A percentile compares a stretch with the other conserved stretches of the same genome.
Evolutionary conservation across 306 rosid species (phyloP).

Genomic region (Aeschynomene evenia): DNA sequence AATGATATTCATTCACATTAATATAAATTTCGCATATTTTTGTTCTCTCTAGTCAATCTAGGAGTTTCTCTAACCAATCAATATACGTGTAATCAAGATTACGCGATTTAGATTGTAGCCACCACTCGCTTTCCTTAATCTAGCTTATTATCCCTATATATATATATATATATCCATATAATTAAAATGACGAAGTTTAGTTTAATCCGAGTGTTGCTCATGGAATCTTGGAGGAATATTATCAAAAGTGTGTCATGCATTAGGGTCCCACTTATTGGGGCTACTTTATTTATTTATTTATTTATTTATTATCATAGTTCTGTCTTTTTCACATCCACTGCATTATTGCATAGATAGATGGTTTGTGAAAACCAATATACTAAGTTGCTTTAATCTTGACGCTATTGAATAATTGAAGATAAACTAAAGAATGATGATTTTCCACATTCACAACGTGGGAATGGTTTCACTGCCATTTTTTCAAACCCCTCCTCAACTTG

Average conservation of each 20-base stretch:
- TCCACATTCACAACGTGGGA: not conserved
- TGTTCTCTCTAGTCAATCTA: too few relatives aligned
- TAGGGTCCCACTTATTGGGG: conserved; percentile 12
- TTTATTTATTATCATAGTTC: not conserved
- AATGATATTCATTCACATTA: too few relatives aligned
- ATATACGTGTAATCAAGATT: not conserved
- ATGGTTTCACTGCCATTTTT: not conserved
- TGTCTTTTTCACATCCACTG: not conserved
- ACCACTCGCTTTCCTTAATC: not conserved
- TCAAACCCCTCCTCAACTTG: not conserved
- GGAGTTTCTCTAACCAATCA: not conserved
- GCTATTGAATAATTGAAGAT: not conserved
- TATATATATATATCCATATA: too few relatives aligned
- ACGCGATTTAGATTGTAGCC: not conserved
- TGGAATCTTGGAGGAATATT: not conserved
- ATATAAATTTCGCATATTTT: too few relatives aligned
- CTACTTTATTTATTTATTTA: not conserved
- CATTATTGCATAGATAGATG: not conserved
- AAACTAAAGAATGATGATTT: not conserved
- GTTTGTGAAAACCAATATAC: not conserved
- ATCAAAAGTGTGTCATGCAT: not conserved
- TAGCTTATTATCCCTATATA: too few relatives aligned
- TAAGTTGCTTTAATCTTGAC: not conserved
- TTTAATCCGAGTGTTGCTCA: not conserved
- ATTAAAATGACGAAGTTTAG: too few relatives aligned